Conservation (phyloP, 148 eudicot species). For the Limonium bicolor region DNA sequence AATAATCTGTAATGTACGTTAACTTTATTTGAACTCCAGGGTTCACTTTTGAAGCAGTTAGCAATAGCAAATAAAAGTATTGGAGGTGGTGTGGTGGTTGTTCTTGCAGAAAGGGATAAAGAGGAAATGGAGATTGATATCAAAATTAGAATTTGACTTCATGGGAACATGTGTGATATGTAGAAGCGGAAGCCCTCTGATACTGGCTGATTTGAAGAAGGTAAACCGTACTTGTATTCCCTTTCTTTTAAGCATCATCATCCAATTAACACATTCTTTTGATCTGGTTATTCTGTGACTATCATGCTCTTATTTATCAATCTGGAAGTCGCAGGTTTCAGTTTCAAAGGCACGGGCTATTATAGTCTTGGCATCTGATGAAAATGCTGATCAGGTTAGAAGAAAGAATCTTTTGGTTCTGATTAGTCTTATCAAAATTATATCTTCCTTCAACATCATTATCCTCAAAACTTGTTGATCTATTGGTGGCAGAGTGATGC, state of each 20-base stretch:
- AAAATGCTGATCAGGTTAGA: slow-evolving; percentile 89
- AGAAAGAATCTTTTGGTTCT: not conserved
- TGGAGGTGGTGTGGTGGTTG: slow-evolving; percentile 90
- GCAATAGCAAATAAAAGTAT: slow-evolving; percentile 93
- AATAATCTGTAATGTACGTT: not conserved
- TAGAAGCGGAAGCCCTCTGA: slow-evolving; percentile 96
- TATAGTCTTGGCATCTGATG: slow-evolving; percentile 85
- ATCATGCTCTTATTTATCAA: not conserved
- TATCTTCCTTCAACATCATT: not conserved
- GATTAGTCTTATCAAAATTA: not conserved
- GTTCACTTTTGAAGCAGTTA: slow-evolving; percentile 86
- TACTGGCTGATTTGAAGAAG: slow-evolving; percentile 94
- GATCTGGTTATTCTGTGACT: not conserved
- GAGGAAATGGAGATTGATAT: slow-evolving; percentile 98
- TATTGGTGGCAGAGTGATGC: slow-evolving; percentile 71
- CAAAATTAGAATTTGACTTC: slow-evolving; percentile 75
- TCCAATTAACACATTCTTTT: not conserved
- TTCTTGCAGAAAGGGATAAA: slow-evolving; percentile 93
- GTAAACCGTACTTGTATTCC: slow-evolving; percentile 9
- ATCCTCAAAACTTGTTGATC: slow-evolving; percentile 3
- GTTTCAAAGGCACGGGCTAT: slow-evolving; percentile 96
- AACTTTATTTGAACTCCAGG: slow-evolving; percentile 22
- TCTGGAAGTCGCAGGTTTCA: slow-evolving; percentile 49
- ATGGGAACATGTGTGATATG: slow-evolving; percentile 94
- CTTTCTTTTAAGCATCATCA: not conserved